Evolutionary conservation across 23 red algal genomes (phyloP).

Genomic region (Cyanidiococcus yangmingshanensis): DNA sequence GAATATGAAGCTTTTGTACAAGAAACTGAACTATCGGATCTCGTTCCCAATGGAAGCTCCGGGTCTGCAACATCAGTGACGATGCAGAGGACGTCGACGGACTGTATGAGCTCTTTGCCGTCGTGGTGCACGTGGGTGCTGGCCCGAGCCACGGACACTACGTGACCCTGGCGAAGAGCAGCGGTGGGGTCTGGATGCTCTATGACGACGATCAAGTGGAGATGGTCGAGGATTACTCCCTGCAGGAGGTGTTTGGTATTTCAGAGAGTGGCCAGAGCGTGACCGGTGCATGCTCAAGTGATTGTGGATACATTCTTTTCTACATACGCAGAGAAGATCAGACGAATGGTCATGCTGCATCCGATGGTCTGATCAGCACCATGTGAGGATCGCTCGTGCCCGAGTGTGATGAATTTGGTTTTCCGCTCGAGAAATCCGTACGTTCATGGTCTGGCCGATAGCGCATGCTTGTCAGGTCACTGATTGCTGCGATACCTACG

Average conservation of each 20-base stretch:
- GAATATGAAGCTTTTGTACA: constrained; percentile 45
- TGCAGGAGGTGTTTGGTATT: constrained; percentile 84
- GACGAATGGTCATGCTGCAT: too few species aligned
- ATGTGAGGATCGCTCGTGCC: too few species aligned
- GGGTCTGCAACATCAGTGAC: constrained; percentile 76
- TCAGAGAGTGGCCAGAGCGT: constrained; percentile 39
- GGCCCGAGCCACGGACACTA: constrained; percentile 98
- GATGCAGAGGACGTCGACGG: constrained; percentile 67
- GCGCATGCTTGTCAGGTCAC: too few species aligned
- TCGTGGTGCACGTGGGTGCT: constrained; percentile 91
- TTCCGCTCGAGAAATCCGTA: too few species aligned
- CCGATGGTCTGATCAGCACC: too few species aligned
- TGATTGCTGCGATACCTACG: too few species aligned
- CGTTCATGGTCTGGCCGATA: too few species aligned
- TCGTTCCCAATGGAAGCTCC: constrained; percentile 85
- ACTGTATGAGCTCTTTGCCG: constrained; percentile 76
- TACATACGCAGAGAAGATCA: constrained; percentile 29
- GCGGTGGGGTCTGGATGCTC: constrained; percentile 71
- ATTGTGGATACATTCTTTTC: constrained; percentile 90
- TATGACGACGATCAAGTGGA: constrained; percentile 97
- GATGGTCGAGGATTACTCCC: constrained; percentile 76
- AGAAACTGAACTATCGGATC: constrained; percentile 86
- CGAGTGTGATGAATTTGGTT: too few species aligned
- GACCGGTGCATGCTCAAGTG: constrained; percentile 33
- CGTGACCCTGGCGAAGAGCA: constrained; percentile 74